phyloP scores from a whole-genome alignment of 441 rosid species.

The Populus hybrid region DNA sequence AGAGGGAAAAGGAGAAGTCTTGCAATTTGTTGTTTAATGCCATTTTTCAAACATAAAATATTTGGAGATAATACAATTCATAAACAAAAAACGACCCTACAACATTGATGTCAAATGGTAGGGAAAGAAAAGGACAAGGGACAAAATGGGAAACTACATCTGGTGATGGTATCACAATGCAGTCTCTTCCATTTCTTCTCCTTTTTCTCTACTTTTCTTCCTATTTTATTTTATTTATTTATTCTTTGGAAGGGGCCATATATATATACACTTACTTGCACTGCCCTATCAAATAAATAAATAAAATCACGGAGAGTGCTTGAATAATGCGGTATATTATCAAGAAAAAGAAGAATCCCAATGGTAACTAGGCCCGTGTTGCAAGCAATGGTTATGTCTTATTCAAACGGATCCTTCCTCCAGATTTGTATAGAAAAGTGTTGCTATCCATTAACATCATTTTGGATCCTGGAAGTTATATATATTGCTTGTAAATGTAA shows the following conservation, averaged over 20 bases:
- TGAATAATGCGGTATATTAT: no score
- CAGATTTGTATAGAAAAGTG: neutral
- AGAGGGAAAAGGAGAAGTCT: neutral
- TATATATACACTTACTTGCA: no score
- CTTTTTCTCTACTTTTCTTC: neutral
- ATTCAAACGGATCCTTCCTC: neutral
- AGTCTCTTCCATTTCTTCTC: no score
- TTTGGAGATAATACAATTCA: neutral
- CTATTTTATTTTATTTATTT: neutral
- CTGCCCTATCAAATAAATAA: no score
- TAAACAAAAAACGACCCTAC: slow-evolving; percentile 21
- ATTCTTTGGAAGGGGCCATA: no score
- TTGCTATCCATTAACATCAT: neutral
- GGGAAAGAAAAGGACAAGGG: slow-evolving; percentile 14
- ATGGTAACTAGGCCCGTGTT: no score
- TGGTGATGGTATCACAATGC: neutral
- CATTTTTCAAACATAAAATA: neutral
- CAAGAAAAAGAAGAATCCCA: no score
- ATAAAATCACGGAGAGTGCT: no score
- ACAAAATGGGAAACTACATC: slow-evolving; percentile 1
- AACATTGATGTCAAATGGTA: slow-evolving; percentile 18
- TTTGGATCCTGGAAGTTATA: neutral
- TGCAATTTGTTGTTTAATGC: neutral
- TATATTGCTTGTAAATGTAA: neutral
- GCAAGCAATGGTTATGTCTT: neutral